phyloP scores from a whole-genome alignment of 163 green algal species.

The Chlorella variabilis region DNA sequence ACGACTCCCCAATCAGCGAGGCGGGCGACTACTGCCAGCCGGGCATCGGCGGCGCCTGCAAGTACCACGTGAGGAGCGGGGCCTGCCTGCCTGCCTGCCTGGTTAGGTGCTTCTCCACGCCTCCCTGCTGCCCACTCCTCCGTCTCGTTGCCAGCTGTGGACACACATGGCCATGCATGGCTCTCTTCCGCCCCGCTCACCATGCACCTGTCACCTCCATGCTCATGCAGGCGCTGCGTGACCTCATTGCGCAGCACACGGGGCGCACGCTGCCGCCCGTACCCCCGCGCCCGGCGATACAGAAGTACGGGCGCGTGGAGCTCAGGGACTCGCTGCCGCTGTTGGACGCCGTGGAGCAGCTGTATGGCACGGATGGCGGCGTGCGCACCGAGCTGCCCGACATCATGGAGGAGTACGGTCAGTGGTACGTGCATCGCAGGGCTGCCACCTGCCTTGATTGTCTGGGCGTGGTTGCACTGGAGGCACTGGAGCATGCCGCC shows the following conservation, averaged over 20 bases:
- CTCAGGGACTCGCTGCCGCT: constrained; percentile 39
- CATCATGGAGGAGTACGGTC: constrained; percentile 72
- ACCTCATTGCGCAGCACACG: constrained; percentile 45
- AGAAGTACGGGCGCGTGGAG: constrained; percentile 48
- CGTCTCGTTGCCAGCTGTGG: too few species aligned
- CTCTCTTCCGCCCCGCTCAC: too few species aligned
- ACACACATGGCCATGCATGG: too few species aligned
- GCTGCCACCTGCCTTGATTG: too few species aligned
- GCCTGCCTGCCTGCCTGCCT: too few species aligned
- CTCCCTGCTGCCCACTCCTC: too few species aligned
- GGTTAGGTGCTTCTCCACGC: too few species aligned
- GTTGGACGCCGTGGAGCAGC: constrained; percentile 26
- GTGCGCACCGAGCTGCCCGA: constrained; percentile 43
- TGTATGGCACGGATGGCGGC: constrained; percentile 21
- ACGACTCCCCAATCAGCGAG: constrained; percentile 66
- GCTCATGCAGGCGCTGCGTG: constrained; percentile 30
- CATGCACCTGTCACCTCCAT: too few species aligned
- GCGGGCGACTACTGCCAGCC: constrained; percentile 63
- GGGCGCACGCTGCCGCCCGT: constrained; percentile 22
- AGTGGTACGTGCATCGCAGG: constrained; percentile 53
- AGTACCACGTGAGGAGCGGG: constrained; percentile 49
- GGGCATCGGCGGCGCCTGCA: constrained; percentile 65
- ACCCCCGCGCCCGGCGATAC: constrained; percentile 31
- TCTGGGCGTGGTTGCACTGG: too few species aligned
- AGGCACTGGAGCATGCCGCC: too few species aligned